Evolutionary conservation across 2,329 filamentous ascomycete species (phyloP).

Genomic region (Fusarium coffeatum): DNA sequence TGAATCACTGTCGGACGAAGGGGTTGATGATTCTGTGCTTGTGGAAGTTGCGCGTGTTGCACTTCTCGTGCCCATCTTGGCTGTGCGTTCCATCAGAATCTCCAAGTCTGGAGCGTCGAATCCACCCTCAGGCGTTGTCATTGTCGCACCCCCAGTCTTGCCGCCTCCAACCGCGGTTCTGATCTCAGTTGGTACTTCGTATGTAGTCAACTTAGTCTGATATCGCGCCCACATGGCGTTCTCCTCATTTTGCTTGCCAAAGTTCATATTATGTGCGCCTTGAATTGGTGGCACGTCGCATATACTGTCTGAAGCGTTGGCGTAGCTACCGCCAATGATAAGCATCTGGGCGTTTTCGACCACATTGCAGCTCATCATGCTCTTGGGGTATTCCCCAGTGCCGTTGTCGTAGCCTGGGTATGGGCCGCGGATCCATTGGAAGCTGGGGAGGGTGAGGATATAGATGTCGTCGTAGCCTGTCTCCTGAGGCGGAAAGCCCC

Average conservation of each 20-base stretch:
- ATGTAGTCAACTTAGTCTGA: background rate
- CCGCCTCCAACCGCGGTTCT: background rate
- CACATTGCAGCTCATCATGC: slow-evolving; percentile 19
- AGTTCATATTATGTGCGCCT: slow-evolving; percentile 12
- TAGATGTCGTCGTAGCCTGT: slow-evolving; percentile 16
- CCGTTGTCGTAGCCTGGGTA: slow-evolving; percentile 4
- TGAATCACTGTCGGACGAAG: background rate
- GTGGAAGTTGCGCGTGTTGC: slow-evolving; percentile 1
- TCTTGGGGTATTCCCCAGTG: background rate
- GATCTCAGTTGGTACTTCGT: slow-evolving; percentile 3
- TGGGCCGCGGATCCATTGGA: slow-evolving; percentile 8
- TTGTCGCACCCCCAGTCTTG: background rate
- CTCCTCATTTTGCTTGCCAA: slow-evolving; percentile 11
- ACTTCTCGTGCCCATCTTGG: background rate
- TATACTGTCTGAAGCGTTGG: background rate
- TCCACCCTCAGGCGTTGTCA: slow-evolving; percentile 8
- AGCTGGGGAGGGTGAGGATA: slow-evolving; percentile 16
- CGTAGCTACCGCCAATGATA: slow-evolving; percentile 3
- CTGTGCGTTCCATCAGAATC: slow-evolving; percentile 5
- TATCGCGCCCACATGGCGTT: slow-evolving; percentile 11
- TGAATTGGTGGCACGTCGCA: slow-evolving; percentile 1
- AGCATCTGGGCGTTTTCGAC: slow-evolving; percentile 6
- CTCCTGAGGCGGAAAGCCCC: background rate
- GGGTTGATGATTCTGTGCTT: background rate
- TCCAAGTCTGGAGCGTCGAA: slow-evolving; percentile 13